These are phyloP conservation scores for Fusarium sublunatum DNA, from an alignment of 2,329 filamentous ascomycete species.

Conservation along the genomic window DNA sequence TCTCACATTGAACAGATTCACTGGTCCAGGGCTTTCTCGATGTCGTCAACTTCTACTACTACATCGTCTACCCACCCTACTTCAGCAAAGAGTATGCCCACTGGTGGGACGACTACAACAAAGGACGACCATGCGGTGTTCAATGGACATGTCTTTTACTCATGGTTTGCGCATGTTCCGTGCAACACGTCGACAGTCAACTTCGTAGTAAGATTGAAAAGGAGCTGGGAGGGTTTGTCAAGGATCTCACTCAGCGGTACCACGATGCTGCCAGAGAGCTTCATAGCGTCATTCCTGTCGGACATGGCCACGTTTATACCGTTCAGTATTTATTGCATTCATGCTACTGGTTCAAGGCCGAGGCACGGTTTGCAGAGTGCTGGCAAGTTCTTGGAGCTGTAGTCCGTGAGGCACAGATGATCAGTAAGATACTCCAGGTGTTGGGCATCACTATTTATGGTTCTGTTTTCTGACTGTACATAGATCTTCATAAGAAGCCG, in stretches of 20 bases:
- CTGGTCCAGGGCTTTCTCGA: slow-evolving; percentile 22
- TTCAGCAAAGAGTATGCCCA: slow-evolving; percentile 27
- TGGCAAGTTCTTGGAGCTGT: slow-evolving; percentile 22
- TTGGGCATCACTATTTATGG: fast-evolving
- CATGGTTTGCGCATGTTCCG: slow-evolving; percentile 29
- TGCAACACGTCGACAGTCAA: slow-evolving; percentile 24
- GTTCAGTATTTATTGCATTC: slow-evolving; percentile 22
- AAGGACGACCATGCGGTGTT: slow-evolving; percentile 12
- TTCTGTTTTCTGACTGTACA: fast-evolving
- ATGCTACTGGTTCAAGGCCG: slow-evolving; percentile 28
- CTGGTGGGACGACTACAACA: slow-evolving; percentile 30
- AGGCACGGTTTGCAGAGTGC: slow-evolving; percentile 25
- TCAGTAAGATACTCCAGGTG: slow-evolving; percentile 2
- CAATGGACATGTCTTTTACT: slow-evolving; percentile 27
- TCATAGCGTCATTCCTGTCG: slow-evolving; percentile 24
- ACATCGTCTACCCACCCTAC: slow-evolving; percentile 24
- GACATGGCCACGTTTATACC: slow-evolving; percentile 16
- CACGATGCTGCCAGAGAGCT: slow-evolving; percentile 27
- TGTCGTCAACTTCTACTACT: slow-evolving; percentile 30
- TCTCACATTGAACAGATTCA: slow-evolving; percentile 13
- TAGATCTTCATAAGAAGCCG: slow-evolving; percentile 23
- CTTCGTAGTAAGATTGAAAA: slow-evolving; percentile 4
- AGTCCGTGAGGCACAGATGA: slow-evolving; percentile 29
- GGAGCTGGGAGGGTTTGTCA: slow-evolving; percentile 11
- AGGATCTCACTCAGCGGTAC: slow-evolving; percentile 16